phyloP scores from a whole-genome alignment of 331 rosid genomes.

The Quercus phellos region DNA sequence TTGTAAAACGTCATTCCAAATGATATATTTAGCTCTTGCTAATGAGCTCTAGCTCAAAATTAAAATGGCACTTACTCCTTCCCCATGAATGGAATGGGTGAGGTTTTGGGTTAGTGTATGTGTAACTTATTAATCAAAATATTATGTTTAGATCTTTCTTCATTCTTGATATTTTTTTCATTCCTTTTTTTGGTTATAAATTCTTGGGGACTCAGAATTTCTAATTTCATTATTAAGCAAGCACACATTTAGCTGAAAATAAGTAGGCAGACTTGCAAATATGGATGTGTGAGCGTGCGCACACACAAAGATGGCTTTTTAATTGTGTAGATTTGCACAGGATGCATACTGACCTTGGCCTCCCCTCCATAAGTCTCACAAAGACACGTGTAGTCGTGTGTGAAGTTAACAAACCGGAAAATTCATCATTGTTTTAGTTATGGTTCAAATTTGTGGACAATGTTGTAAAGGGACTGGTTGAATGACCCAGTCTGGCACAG shows the following conservation, averaged over 20 bases:
- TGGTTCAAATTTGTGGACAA: not conserved
- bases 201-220: not conserved
- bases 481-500: not conserved
- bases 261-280: not conserved
- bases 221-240: not conserved
- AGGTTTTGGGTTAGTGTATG: too few species aligned
- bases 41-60: too few species aligned
- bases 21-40: not conserved
- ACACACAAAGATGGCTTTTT: too few species aligned
- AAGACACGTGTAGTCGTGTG: not conserved
- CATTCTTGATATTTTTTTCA: not conserved
- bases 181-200: not conserved
- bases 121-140: too few species aligned
- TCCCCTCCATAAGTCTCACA: not conserved
- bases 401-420: not conserved
- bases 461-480: not conserved
- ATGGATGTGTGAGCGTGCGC: too few species aligned
- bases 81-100: too few species aligned
- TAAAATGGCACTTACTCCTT: too few species aligned
- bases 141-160: not conserved
- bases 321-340: too few species aligned
- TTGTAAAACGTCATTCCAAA: not conserved
- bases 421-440: not conserved
- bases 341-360: not conserved
- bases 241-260: not conserved